Evolutionary conservation across 768 basidiomycete species (phyloP).

Genomic region (Mycena metata): DNA sequence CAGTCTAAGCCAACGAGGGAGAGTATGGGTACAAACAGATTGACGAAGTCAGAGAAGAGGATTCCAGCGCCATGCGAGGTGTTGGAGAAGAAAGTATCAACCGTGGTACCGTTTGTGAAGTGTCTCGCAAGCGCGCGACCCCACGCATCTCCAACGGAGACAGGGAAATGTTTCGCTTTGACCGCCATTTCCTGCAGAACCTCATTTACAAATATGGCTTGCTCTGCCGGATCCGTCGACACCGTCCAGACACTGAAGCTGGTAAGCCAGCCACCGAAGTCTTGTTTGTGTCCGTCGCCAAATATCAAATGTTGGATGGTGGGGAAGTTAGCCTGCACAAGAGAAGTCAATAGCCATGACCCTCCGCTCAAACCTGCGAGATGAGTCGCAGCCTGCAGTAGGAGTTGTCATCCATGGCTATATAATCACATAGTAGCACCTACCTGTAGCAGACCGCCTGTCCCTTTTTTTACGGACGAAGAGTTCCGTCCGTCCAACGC

Average conservation of each 20-base stretch:
- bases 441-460: constrained; percentile 64
- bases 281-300: constrained; percentile 39
- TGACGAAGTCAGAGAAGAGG: constrained; percentile 49
- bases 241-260: constrained; percentile 32
- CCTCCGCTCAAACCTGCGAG: constrained; percentile 64
- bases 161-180: constrained; percentile 54
- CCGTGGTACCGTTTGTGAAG: constrained; percentile 50
- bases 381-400: constrained; percentile 55
- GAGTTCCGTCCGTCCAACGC: constrained; percentile 63
- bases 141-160: constrained; percentile 38
- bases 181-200: constrained; percentile 46
- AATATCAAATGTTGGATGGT: constrained; percentile 55
- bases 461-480: constrained; percentile 55
- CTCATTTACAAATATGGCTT: constrained; percentile 32
- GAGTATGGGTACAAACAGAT: constrained; percentile 45
- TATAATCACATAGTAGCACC: background rate
- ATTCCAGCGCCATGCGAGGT: constrained; percentile 51
- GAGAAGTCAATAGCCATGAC: constrained; percentile 55
- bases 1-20: background rate
- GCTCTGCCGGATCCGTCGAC: constrained; percentile 38
- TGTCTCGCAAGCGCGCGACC: constrained; percentile 36
- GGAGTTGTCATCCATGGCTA: background rate
- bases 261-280: constrained; percentile 53
- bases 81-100: constrained; percentile 45
- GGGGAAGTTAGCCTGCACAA: constrained; percentile 57